A percentile compares a stretch with the other conserved stretches of the same genome.
Evolutionary conservation across 345 rosid genomes (phyloP).

Genomic region (Garcia nutans): DNA sequence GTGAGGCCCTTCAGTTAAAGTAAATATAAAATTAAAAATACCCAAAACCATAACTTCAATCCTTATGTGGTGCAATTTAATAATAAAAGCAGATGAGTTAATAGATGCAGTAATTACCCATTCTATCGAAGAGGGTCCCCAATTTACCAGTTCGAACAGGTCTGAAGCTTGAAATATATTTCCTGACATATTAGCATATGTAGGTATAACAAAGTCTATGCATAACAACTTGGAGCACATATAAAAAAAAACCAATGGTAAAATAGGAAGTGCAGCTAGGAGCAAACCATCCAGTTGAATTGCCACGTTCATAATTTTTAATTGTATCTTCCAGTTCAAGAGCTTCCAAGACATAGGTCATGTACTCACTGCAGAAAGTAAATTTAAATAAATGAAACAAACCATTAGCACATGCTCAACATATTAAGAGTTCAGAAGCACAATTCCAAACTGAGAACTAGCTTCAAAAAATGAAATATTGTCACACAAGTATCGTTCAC

Average conservation of each 20-base stretch:
- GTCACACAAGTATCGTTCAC: background rate
- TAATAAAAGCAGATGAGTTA: background rate
- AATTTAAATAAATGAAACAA: constrained; percentile 13
- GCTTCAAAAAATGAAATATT: background rate
- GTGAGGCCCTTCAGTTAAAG: background rate
- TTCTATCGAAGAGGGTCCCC: constrained; percentile 64
- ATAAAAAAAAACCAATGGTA: constrained; percentile 12
- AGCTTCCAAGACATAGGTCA: constrained; percentile 76
- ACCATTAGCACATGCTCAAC: background rate
- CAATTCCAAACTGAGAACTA: background rate
- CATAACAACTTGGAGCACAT: constrained; percentile 3
- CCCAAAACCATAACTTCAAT: background rate
- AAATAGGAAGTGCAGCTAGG: constrained; percentile 20
- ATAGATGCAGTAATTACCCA: constrained; percentile 47
- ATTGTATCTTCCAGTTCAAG: constrained; percentile 91
- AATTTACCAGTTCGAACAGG: constrained; percentile 58
- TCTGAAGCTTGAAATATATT: constrained; percentile 87
- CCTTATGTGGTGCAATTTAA: background rate
- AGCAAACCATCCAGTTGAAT: constrained; percentile 86
- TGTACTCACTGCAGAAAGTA: constrained; percentile 64
- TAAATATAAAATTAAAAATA: background rate
- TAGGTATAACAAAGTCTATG: constrained; percentile 18
- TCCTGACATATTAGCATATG: constrained; percentile 49
- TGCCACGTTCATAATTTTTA: constrained; percentile 79
- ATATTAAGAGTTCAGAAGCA: background rate